phyloP scores from a whole-genome alignment of 1,139 yeast species.

The Scheffersomyces lignicola region DNA sequence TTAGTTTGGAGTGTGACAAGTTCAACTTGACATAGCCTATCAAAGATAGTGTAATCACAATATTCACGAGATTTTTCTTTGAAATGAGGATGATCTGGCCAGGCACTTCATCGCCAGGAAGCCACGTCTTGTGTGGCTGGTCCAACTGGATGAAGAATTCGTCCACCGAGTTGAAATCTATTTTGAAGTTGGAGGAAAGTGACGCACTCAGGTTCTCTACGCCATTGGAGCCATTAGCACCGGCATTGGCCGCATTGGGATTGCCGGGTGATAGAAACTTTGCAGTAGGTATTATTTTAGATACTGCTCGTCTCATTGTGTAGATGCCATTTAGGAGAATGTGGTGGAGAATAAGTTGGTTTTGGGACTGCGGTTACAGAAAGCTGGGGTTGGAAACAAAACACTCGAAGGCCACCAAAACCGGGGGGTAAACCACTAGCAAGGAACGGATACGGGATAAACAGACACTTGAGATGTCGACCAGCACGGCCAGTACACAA shows the following conservation, averaged over 20 bases:
- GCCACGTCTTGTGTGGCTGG: conserved; percentile 69
- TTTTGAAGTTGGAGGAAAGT: conserved; percentile 21
- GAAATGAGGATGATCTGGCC: conserved; percentile 62
- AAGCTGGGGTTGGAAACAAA: not conserved
- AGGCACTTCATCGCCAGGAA: conserved; percentile 67
- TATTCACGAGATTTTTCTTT: conserved; percentile 55
- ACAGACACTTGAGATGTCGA: not conserved
- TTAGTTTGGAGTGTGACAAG: conserved; percentile 50
- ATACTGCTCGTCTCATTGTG: conserved; percentile 44
- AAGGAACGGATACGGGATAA: not conserved
- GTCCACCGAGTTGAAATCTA: conserved; percentile 49
- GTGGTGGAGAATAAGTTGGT: not conserved
- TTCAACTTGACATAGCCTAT: conserved; percentile 59
- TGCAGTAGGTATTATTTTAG: conserved; percentile 37
- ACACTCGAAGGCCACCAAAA: not conserved
- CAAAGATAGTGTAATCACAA: conserved; percentile 53
- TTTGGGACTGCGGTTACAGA: not conserved
- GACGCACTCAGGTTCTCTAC: not conserved
- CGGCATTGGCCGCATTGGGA: too few relatives aligned
- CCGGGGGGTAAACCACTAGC: not conserved
- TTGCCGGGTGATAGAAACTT: conserved; percentile 5
- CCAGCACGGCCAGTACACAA: not conserved
- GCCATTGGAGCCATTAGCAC: not conserved
- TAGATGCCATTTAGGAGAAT: conserved; percentile 1
- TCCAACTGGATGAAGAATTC: conserved; percentile 71